Percentiles rank a stretch among this genome's conserved stretches.
Evolutionary conservation across 768 basidiomycete genomes (phyloP).

Genomic region (Agrocybe pediades): DNA sequence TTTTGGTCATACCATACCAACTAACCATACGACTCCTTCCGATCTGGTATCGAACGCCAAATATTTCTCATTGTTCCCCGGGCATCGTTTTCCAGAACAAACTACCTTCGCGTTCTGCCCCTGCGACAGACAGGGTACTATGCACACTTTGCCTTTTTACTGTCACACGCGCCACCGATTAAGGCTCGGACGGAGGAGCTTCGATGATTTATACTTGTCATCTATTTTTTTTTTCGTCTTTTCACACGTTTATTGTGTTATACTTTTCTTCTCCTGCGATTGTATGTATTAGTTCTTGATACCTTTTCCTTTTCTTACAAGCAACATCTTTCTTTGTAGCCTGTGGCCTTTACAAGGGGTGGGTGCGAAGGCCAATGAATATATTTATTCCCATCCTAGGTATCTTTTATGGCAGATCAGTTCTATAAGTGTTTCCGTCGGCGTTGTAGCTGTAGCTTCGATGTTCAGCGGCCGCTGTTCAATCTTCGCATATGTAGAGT

Average conservation of each 20-base stretch:
- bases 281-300: background rate
- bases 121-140: too few relatives aligned
- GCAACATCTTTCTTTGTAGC: background rate
- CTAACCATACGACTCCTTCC: constrained; percentile 6
- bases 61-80: background rate
- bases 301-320: background rate
- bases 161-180: too few relatives aligned
- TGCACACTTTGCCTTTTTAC: too few relatives aligned
- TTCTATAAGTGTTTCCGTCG: too few relatives aligned
- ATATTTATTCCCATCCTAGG: background rate
- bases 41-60: constrained; percentile 11
- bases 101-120: too few relatives aligned
- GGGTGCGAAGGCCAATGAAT: background rate
- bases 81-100: too few relatives aligned
- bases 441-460: too few relatives aligned
- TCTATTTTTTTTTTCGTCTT: background rate
- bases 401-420: too few relatives aligned
- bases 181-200: background rate
- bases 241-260: background rate
- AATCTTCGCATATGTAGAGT: too few relatives aligned
- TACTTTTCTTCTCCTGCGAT: background rate
- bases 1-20: background rate
- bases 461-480: too few relatives aligned
- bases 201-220: background rate
- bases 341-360: background rate